Evolutionary conservation across 192 early-diverging fungal genomes (phyloP), one percentile per base, ranked within the genome.

Genomic region (Piromyces finnis): DNA sequence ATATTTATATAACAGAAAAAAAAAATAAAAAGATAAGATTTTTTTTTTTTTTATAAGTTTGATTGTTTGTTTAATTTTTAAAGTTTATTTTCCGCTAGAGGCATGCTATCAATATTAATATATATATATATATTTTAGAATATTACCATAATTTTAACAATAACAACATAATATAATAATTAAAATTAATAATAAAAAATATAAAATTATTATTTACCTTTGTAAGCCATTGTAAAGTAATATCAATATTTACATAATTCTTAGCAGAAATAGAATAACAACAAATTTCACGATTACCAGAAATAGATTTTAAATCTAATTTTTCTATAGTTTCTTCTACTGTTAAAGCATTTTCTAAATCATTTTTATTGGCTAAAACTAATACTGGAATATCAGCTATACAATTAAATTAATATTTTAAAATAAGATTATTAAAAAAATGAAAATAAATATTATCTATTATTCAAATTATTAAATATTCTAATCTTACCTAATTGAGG

Each of bases 181-280:
- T 14, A 37, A 37, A 12, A 37, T 14, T 37, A 37, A 37, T 37
- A 37, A 37, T 37, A 37, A 14, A 1, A 37, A 37, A 12, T 14
- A 37, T 37, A 14, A 37, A 12, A 14, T 12, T 37, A 37, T 27
- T 9, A 5, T 11, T 22, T 68, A 68, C 51, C 88, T 96, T 95
- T 83, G 95, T 97, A 82, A 98, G 86, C 97, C 97, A 99, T 82
- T 97, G 93, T 36, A 99, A 87, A 26, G 95, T 98, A 37, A 96
- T 88, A 85, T 99, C 98, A 82, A 99, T 99, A 84, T 98, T 98
- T 83, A 95, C 92, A 82, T 95, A 90, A 82, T 98, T 98, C 87
- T 98, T 98, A 30, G 97, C 96, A 22, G 97, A 98, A 80, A 98
- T 96, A 15, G 96, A 97, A 85, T 99, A 99, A 87, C 96, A 98